Conservation (phyloP, 2,329 filamentous ascomycete species). For the Leptographium flavum region DNA sequence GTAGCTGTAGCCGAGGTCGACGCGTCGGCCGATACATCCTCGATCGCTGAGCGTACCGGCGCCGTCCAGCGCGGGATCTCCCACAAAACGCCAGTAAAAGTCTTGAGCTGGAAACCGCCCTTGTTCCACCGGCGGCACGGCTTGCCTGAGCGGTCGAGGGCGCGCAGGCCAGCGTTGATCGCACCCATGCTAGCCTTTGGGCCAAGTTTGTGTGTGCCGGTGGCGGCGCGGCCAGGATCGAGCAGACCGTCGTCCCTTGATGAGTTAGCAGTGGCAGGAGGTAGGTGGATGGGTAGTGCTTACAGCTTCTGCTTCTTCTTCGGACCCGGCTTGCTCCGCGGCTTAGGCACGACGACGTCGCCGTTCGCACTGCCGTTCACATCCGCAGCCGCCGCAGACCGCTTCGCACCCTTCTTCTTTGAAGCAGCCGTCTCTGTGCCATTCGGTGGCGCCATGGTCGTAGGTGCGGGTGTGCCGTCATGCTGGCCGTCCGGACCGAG, state of each 20-base stretch:
- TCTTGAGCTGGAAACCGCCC: conserved; percentile 73
- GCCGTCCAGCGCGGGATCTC: conserved; percentile 71
- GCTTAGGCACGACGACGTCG: conserved; percentile 47
- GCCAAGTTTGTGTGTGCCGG: conserved; percentile 65
- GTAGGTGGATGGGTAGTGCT: conserved; percentile 25
- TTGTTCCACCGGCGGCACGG: conserved; percentile 86
- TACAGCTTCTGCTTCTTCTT: conserved; percentile 96
- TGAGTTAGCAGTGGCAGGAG: neutral
- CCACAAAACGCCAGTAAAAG: conserved; percentile 81
- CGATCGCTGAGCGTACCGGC: conserved; percentile 38
- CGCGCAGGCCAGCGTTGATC: conserved; percentile 91
- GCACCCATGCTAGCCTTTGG: conserved; percentile 94
- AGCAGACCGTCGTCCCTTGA: conserved; percentile 47
- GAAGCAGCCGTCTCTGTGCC: conserved; percentile 41
- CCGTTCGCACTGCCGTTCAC: conserved; percentile 31
- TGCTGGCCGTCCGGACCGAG: neutral
- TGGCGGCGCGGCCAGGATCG: conserved; percentile 33
- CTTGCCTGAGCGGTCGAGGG: conserved; percentile 81
- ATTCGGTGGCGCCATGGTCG: conserved; percentile 42
- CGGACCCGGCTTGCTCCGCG: conserved; percentile 76
- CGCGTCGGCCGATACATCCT: conserved; percentile 18
- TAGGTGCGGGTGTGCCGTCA: conserved; percentile 16
- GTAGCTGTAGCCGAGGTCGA: conserved; percentile 11
- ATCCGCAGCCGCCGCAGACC: conserved; percentile 51
- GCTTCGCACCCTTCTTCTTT: conserved; percentile 66